A percentile compares a stretch with the other conserved stretches of the same genome.
Conservation (phyloP, 495 filamentous ascomycete genomes). For the Aspergillus diversus region DNA sequence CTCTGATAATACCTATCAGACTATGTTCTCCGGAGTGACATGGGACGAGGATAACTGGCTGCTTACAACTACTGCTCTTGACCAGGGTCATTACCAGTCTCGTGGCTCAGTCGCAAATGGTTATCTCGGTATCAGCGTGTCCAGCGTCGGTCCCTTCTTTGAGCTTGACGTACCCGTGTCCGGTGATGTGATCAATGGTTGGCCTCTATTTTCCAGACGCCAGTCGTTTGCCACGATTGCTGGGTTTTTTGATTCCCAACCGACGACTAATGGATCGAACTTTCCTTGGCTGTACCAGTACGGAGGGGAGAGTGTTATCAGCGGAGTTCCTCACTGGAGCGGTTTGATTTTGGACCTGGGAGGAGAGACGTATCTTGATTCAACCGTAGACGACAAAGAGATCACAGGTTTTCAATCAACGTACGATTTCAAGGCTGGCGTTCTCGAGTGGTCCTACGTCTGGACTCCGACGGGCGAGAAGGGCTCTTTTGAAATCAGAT, state of each 20-base stretch:
- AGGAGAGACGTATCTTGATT: constrained; percentile 57
- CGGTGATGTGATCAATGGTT: constrained; percentile 66
- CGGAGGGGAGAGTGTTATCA: constrained; percentile 73
- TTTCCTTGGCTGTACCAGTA: constrained; percentile 73
- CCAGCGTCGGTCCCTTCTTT: constrained; percentile 70
- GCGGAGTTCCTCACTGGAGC: constrained; percentile 72
- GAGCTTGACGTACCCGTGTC: constrained; percentile 58
- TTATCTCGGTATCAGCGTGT: constrained; percentile 63
- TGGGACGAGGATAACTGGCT: constrained; percentile 70
- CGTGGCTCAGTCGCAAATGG: constrained; percentile 68
- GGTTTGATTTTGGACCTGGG: constrained; percentile 64
- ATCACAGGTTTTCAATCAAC: constrained; percentile 65
- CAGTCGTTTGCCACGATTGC: constrained; percentile 75
- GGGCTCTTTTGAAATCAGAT: constrained; percentile 57
- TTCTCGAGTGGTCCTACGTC: constrained; percentile 65
- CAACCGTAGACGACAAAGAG: constrained; percentile 60
- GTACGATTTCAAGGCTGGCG: constrained; percentile 64
- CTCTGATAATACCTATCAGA: constrained; percentile 43
- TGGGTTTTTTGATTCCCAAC: constrained; percentile 72
- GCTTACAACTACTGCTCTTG: constrained; percentile 56
- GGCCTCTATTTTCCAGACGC: constrained; percentile 70
- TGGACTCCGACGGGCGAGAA: constrained; percentile 63
- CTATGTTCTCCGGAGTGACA: constrained; percentile 53
- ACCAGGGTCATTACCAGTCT: constrained; percentile 65
- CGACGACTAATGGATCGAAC: constrained; percentile 65